phyloP scores from a whole-genome alignment of 345 rosid genomes.

The Gossypium australe region DNA sequence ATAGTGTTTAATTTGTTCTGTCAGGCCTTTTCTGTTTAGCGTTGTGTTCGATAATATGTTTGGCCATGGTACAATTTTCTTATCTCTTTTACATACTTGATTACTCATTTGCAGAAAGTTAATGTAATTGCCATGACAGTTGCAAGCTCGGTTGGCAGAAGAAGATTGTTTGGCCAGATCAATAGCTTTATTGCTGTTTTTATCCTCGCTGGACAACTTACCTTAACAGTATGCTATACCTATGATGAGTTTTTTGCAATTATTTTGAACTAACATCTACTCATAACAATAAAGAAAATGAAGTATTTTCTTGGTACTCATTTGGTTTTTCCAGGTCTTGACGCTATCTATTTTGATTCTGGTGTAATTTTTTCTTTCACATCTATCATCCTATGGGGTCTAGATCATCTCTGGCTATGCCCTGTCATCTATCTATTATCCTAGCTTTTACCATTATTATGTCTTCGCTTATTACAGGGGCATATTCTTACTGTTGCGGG shows the following conservation, averaged over 20 bases:
- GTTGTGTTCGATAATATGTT: not conserved
- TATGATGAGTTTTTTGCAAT: constrained; percentile 1
- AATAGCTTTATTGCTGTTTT: constrained; percentile 91
- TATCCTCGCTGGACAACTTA: constrained; percentile 88
- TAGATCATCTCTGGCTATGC: not conserved
- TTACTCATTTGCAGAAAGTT: constrained; percentile 59
- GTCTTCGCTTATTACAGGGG: constrained; percentile 42
- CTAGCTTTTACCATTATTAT: not conserved
- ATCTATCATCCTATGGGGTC: not conserved
- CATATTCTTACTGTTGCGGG: constrained; percentile 81
- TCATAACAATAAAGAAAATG: not conserved
- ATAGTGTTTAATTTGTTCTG: not conserved
- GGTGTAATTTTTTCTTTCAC: not conserved
- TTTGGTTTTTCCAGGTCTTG: not conserved
- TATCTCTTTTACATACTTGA: not conserved
- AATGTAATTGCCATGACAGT: constrained; percentile 74
- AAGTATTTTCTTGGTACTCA: not conserved
- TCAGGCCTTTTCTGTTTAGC: not conserved
- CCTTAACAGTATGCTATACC: constrained; percentile 55
- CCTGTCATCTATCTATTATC: not conserved
- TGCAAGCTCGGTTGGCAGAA: constrained; percentile 68
- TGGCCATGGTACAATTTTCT: not conserved
- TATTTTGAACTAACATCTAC: not conserved
- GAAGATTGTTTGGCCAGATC: constrained; percentile 85
- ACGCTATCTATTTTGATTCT: not conserved